Percentiles rank a stretch among this genome's conserved stretches.
Conservation (phyloP, 371 early-diverging fungal species). For the Mucor racemosus region DNA sequence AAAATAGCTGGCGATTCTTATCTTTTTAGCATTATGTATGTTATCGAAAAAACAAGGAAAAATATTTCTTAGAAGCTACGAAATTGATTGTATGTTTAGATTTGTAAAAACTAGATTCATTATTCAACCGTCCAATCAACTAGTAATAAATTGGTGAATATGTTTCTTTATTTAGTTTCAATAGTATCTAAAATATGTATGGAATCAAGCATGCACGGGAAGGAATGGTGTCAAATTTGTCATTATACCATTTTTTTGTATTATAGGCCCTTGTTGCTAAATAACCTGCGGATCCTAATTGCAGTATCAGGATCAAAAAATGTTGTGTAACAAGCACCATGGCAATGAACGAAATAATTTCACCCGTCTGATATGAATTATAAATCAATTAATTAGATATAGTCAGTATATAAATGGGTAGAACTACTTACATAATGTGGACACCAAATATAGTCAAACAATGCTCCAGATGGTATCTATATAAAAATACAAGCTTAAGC, state of each 20-base stretch:
- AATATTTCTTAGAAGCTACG: no score
- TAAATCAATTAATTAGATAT: not conserved
- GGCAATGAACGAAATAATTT: conserved; percentile 38
- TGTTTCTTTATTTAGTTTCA: no score
- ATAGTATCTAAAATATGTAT: conserved; percentile 25
- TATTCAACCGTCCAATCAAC: no score
- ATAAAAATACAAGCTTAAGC: no score
- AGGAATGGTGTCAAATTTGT: conserved; percentile 25
- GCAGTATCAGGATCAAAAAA: conserved; percentile 24
- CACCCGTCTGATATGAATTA: conserved; percentile 29
- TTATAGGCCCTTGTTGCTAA: conserved; percentile 36
- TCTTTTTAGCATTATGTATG: no score
- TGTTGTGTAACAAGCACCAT: conserved; percentile 38
- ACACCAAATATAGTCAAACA: conserved; percentile 47
- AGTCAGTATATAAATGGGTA: not conserved
- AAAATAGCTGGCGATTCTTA: no score
- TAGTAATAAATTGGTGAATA: no score
- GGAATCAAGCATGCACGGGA: conserved; percentile 36
- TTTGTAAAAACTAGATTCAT: no score
- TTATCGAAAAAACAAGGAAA: no score
- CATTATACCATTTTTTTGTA: conserved; percentile 43
- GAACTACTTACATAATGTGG: conserved; percentile 49
- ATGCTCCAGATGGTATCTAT: conserved; percentile 37
- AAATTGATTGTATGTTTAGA: no score
- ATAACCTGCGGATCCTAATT: conserved; percentile 30